Evolutionary conservation across 176 grass and related monocot species (phyloP).

Genomic region (Pontederia crassipes): DNA sequence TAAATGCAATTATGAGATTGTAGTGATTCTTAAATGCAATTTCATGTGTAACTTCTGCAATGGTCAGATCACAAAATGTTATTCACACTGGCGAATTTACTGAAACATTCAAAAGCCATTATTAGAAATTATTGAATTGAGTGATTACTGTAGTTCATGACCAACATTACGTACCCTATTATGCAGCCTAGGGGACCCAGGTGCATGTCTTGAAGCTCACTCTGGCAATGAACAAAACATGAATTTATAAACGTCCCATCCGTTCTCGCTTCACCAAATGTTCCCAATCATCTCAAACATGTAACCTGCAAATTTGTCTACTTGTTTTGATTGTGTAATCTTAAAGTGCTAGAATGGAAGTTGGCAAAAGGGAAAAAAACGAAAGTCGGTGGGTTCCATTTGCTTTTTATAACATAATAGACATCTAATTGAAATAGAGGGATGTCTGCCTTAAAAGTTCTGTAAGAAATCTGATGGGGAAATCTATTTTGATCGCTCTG

Average conservation of each 20-base stretch:
- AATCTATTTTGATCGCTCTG: no score
- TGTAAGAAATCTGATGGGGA: no score
- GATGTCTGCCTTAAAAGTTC: no score
- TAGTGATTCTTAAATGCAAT: no score
- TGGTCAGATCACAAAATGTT: slow-evolving; percentile 26
- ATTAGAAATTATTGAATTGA: neutral
- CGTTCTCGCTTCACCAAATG: slow-evolving; percentile 18
- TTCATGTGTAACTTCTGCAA: slow-evolving; percentile 34
- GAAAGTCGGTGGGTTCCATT: no score
- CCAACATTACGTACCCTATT: slow-evolving; percentile 28
- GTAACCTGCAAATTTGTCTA: slow-evolving; percentile 27
- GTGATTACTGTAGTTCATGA: neutral
- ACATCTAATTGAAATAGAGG: no score
- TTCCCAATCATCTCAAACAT: slow-evolving; percentile 48
- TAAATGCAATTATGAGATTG: no score
- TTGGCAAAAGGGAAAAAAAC: no score
- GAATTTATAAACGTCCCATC: slow-evolving; percentile 67
- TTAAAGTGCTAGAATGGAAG: no score
- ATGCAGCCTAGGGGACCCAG: slow-evolving; percentile 42
- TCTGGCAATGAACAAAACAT: slow-evolving; percentile 86
- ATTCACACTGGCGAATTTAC: neutral
- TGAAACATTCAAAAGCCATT: neutral
- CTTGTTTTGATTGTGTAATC: no score
- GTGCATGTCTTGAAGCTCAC: slow-evolving; percentile 51
- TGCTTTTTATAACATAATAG: no score